A percentile compares a stretch with the other conserved stretches of the same genome.
Conservation (phyloP, 2,329 filamentous ascomycete species). For the Paecilomyces formosus region DNA sequence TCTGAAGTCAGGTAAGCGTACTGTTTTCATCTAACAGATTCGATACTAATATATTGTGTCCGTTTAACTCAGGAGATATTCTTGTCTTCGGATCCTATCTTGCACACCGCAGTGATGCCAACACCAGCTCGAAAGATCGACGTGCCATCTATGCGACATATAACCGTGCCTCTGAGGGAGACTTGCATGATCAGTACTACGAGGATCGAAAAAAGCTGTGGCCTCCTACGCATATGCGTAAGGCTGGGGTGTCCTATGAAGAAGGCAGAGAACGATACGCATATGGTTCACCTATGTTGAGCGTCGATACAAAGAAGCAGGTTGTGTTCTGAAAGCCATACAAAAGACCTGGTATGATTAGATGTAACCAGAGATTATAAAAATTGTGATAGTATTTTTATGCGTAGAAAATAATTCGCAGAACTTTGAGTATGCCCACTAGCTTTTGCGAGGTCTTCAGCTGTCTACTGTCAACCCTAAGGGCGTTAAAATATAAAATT, state of each 20-base stretch:
- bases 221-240: conserved; percentile 33
- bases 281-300: conserved; percentile 34
- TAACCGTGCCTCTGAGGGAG: conserved; percentile 31
- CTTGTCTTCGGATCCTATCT: conserved; percentile 35
- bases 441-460: too few relatives aligned
- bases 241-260: conserved; percentile 26
- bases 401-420: too few relatives aligned
- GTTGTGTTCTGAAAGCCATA: not conserved
- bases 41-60: not conserved
- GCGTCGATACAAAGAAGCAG: conserved; percentile 15
- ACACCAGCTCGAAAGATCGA: conserved; percentile 26
- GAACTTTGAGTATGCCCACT: too few relatives aligned
- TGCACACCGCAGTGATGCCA: conserved; percentile 30
- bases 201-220: conserved; percentile 32
- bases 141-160: conserved; percentile 39
- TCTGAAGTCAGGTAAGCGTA: conserved; percentile 23
- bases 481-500: too few relatives aligned
- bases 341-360: not conserved
- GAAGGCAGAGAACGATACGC: conserved; percentile 27
- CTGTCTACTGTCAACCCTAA: too few relatives aligned
- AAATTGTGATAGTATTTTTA: too few relatives aligned
- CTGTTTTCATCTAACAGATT: not conserved
- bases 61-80: conserved; percentile 19
- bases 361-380: too few relatives aligned
- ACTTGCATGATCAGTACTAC: conserved; percentile 38